Base-by-base conservation (phyloP, 768 basidiomycete genomes). In the Candolleomyces eurysporus region DNA sequence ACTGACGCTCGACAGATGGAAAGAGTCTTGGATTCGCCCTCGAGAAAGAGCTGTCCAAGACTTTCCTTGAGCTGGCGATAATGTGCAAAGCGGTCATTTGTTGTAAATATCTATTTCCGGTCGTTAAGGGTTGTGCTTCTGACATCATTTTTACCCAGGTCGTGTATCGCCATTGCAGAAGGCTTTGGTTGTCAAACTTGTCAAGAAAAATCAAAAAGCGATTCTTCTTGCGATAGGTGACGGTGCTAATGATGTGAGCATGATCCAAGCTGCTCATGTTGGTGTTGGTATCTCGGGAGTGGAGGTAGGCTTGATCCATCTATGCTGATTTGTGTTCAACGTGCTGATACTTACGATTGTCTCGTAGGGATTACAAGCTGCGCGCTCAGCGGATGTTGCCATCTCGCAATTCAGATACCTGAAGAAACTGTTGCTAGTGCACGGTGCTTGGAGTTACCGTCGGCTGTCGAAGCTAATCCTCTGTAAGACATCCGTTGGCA, bases 41-140 rank as follows among this genome's bases (percentile, higher is more conserved):
- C 53, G 94, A 98, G 71, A 98, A 98, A 75, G 92, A 92, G 21
- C 75, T 96, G 6, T 92, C 93, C 21, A 91, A 91, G 69, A 82
- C 82, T 6, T 98, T 99, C 79, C 80, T 98, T 59, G 97, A 99
- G 72, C 78, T 99, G 43, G 96, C 96, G 0, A 87, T 98, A 66
- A 89, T 98, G 89, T 99, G 97, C 80, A 98, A 98, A 69, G 96
- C 97, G 32, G 97, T 98, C 53, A 90, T 99, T 42, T 98, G 96
- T 74, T 99, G 96, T 96, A 68, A 64, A 91, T 79, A 17, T 11
- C 19, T 36, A 39, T 11, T 45, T 11, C 26, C 36, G 30, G 32
- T 30, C 26, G 21, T 39, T n/a, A n/a, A 31, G 26, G 17, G 45
- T 36, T 58, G 26, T 39, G 32, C 36, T 42, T 31, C 19, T 58